Evolutionary conservation across 176 grass and related monocot species (phyloP), one percentile per base, ranked within the genome.

Genomic region (Urochloa ruziziensis): DNA sequence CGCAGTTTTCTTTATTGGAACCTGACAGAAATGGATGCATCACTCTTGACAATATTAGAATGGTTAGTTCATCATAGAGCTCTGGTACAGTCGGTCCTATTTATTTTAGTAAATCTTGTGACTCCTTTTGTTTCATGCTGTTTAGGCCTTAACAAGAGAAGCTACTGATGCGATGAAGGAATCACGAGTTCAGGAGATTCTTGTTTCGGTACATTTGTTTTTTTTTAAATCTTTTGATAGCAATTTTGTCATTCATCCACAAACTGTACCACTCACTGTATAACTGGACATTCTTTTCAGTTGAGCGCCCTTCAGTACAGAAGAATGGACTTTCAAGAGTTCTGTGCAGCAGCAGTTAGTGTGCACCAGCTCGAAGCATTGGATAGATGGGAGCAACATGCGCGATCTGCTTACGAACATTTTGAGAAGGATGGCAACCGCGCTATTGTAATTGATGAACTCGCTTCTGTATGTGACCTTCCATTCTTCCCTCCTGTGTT

Each of bases 361-460:
- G 90, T 95, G 63, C 88, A 95, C 86, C 90, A 95, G 65, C 93
- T 95, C 34, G 93, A 95, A 90, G 87, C 90, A 73, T 80, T 92
- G 74, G 93, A 95, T 74, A 90, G 93, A 90, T 92, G 93, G 93
- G 93, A 95, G 85, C 93, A 95, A 72, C 93, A 95, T 74, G 93
- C 88, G 3, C 80, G 90, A n/a, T 92, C 85, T 0, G 93, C 93
- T 58, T 95, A 95, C 70, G 93, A 95, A 23, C 36, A 84, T 52
- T 95, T 95, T 56, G 93, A 95, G 62, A 95, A 92, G 79, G 93
- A 95, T 78, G 93, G 93, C 60, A 95, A 95, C 54, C 85, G 90
- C n/a, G 90, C 90, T 44, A 95, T 95, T 74, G 87, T 95, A 24
- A 95, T 95, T 11, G 90, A 92, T 75, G 93, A 95, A 36, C 80